phyloP scores from a whole-genome alignment of 495 filamentous ascomycete species.

The Penicillium steckii region DNA sequence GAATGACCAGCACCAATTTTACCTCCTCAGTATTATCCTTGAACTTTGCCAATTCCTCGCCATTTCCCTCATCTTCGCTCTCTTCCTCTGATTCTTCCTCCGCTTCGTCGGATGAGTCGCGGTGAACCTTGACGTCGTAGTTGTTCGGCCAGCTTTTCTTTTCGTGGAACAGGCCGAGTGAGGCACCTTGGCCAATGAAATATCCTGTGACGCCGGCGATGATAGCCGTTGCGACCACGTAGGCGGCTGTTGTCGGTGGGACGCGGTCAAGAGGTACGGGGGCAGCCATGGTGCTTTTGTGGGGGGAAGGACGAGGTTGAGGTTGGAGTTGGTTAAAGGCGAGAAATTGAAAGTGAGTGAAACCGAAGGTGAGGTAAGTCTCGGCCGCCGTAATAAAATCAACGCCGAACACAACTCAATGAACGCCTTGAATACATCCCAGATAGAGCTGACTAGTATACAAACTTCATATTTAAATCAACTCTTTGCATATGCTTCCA shows the following conservation, averaged over 20 bases:
- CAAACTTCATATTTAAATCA: too few relatives aligned
- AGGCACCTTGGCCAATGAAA: conserved; percentile 54
- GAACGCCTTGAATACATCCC: too few relatives aligned
- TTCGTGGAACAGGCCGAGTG: conserved; percentile 47
- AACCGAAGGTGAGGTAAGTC: neutral
- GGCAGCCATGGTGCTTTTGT: conserved; percentile 37
- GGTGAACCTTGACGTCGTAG: conserved; percentile 50
- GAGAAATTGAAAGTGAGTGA: neutral
- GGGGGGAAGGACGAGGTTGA: neutral
- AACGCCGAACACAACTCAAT: too few relatives aligned
- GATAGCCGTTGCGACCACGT: conserved; percentile 63
- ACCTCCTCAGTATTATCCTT: conserved; percentile 70
- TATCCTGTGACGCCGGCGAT: conserved; percentile 66
- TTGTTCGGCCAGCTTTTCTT: conserved; percentile 50
- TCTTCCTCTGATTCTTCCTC: conserved; percentile 29
- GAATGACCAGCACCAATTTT: conserved; percentile 88
- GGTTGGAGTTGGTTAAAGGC: neutral
- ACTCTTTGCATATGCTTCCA: too few relatives aligned
- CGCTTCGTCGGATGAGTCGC: conserved; percentile 45
- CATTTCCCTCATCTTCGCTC: conserved; percentile 39
- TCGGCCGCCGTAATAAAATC: too few relatives aligned
- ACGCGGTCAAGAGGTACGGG: conserved; percentile 33
- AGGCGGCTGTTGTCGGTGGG: conserved; percentile 47
- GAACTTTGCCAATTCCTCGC: conserved; percentile 44
- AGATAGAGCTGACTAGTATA: too few relatives aligned